Base-by-base conservation (phyloP, 176 grass and related monocot species). In the Raddia guianensis region DNA sequence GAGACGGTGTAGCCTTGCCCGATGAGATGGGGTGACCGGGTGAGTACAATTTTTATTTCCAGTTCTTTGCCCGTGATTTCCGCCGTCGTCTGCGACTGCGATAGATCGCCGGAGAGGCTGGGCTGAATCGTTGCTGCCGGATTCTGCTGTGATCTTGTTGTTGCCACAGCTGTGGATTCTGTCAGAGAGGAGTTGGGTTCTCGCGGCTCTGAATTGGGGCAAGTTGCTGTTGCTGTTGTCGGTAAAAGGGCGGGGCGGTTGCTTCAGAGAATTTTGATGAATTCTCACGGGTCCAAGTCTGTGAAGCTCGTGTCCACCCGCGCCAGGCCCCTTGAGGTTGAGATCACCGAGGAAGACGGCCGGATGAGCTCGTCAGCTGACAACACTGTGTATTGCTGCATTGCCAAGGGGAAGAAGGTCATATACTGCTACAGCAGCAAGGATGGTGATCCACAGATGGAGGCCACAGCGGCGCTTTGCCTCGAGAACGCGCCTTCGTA, bases 361-460 rank as follows among this genome's bases (percentile, higher is more conserved):
- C 92, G 80, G 72, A 93, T 93, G 95, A 82, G 84, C 86, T 91
- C 91, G 2, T 94, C 89, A 1, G 87, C 87, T 0, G 85, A 87
- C 62, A 94, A 98, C 90, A 91, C 90, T 0, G 92, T 98, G 20
- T 98, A 98, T 82, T 98, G 95, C 84, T 98, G 95, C 70, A 76
- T 98, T 47, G 90, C 95, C 12, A 89, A 81, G 37, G 95, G 86
- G 21, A 79, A 19, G 6, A 90, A 72, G 44, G 88, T 95, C 45
- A 60, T 95, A 67, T 98, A 92, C 78, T 76, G 73, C 32, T 98
- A 94, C 68, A 90, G 79, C 66, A 88, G 81, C 82, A 89, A 87
- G 73, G 89, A 80, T 51, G 74, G 74, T 5, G 86, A 92, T 51
- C 73, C 90, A 3, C 65, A 87, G 27, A 64, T 78, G 13, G 95